Percentiles rank a stretch among this genome's conserved stretches.
Conservation (phyloP, 169 alveolate species). For the Plasmodium gaboni region DNA sequence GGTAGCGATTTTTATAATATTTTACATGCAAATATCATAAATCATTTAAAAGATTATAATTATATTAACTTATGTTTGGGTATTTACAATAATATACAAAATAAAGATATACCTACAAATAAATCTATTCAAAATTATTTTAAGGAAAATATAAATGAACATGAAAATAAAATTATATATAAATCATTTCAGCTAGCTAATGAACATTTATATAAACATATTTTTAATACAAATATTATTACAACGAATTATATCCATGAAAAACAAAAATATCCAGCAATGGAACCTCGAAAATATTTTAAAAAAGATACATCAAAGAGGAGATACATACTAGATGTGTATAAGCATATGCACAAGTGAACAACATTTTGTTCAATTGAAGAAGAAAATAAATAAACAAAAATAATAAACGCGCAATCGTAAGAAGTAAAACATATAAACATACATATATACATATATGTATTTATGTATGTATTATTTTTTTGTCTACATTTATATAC, state of each 20-base stretch:
- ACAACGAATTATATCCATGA: constrained; percentile 49
- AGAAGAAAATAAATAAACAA: neutral
- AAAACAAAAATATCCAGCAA: constrained; percentile 69
- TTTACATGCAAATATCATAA: constrained; percentile 51
- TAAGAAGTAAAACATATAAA: too few relatives aligned
- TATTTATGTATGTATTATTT: too few relatives aligned
- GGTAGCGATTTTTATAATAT: constrained; percentile 69
- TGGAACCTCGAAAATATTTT: constrained; percentile 72
- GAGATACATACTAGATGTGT: constrained; percentile 58
- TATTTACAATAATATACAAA: constrained; percentile 27
- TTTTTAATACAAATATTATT: constrained; percentile 35
- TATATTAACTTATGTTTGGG: constrained; percentile 57
- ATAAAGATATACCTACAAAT: neutral
- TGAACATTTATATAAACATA: constrained; percentile 61
- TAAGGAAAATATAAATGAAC: constrained; percentile 27
- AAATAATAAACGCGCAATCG: constrained; percentile 7
- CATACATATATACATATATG: too few relatives aligned
- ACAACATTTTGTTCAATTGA: neutral
- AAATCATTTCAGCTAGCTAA: constrained; percentile 67
- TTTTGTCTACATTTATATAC: too few relatives aligned
- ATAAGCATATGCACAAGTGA: constrained; percentile 61
- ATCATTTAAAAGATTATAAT: constrained; percentile 7
- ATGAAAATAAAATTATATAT: constrained; percentile 31
- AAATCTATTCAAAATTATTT: constrained; percentile 2
- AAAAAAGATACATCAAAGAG: constrained; percentile 48